These are phyloP conservation scores for Schizonepeta tenuifolia DNA, from an alignment of 257 asterid species.

Conservation along the genomic window DNA sequence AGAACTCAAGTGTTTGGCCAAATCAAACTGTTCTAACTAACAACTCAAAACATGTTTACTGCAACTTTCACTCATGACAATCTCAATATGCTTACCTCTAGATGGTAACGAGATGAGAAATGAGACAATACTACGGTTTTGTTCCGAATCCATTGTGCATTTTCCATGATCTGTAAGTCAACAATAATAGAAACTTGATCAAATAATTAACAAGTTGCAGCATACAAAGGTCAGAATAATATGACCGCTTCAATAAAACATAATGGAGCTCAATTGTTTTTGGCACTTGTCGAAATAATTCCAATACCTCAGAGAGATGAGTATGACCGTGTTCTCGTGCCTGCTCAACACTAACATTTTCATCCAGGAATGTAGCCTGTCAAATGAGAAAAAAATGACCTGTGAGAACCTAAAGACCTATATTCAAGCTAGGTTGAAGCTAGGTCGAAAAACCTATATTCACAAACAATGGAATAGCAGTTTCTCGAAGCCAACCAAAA, in stretches of 20 bases:
- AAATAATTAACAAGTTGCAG: background rate
- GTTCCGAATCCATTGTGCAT: conserved; percentile 85
- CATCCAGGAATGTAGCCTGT: conserved; percentile 98
- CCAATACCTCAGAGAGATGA: conserved; percentile 79
- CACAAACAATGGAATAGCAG: background rate
- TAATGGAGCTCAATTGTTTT: background rate
- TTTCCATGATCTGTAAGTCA: conserved; percentile 76
- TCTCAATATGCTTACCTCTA: conserved; percentile 62
- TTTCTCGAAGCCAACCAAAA: background rate
- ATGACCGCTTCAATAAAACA: background rate
- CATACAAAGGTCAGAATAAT: background rate
- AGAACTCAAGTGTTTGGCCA: background rate
- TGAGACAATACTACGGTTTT: conserved; percentile 80
- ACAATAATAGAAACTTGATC: conserved; percentile 8
- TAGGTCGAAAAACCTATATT: background rate
- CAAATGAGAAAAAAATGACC: conserved; percentile 24
- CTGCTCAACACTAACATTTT: conserved; percentile 67
- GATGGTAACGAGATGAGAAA: conserved; percentile 86
- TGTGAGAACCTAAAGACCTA: background rate
- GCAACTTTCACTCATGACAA: background rate
- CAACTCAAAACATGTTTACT: background rate
- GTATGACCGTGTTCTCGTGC: conserved; percentile 95
- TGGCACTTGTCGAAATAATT: conserved; percentile 14
- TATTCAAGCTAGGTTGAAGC: background rate
- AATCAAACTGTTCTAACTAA: background rate